Conservation (phyloP, 192 early-diverging fungal species). For the Haplosporangium gracile region DNA sequence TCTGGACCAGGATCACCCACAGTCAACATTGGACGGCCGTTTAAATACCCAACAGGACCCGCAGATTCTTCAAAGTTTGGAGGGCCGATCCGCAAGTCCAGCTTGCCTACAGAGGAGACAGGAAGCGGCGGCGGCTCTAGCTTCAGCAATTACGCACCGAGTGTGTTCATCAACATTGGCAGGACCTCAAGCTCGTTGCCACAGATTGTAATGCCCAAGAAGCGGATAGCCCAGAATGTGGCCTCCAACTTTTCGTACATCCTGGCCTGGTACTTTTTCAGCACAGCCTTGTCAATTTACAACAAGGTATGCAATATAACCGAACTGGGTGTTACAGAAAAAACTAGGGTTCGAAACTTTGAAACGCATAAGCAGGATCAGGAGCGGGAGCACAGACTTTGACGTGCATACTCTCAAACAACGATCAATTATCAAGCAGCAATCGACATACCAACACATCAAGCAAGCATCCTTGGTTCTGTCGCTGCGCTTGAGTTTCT, state of each 20-base stretch:
- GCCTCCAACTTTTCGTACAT: slow-evolving; percentile 62
- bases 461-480: neutral
- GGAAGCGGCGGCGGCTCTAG: neutral
- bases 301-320: slow-evolving; percentile 68
- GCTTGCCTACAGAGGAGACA: neutral
- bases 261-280: slow-evolving; percentile 81
- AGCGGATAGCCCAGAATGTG: slow-evolving; percentile 40
- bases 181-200: slow-evolving; percentile 34
- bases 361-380: neutral
- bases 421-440: neutral
- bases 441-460: neutral
- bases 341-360: neutral
- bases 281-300: slow-evolving; percentile 81
- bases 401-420: neutral
- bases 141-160: slow-evolving; percentile 15
- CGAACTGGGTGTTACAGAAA: neutral
- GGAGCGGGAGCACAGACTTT: neutral
- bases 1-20: slow-evolving; percentile 18
- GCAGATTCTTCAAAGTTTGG: slow-evolving; percentile 4
- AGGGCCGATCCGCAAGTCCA: slow-evolving; percentile 23
- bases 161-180: slow-evolving; percentile 53
- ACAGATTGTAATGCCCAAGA: slow-evolving; percentile 54
- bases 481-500: neutral
- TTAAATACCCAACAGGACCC: slow-evolving; percentile 24
- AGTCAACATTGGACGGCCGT: slow-evolving; percentile 5